phyloP scores from a whole-genome alignment of 2,329 filamentous ascomycete species.

The Phaeosphaeria sp. region DNA sequence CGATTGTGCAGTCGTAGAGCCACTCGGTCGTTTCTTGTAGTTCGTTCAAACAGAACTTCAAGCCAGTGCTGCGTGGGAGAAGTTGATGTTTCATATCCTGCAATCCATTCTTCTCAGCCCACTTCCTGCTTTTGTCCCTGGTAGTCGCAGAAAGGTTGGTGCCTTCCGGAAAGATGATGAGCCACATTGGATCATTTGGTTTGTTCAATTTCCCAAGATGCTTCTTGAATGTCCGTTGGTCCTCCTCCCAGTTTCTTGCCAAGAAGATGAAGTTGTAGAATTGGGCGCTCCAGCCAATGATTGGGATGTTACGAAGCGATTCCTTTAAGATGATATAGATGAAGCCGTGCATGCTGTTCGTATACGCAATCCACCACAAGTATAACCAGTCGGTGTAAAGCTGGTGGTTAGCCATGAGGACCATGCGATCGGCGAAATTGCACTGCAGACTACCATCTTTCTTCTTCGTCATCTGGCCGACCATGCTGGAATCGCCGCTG shows the following conservation, averaged over 20 bases:
- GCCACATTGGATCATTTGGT: constrained; percentile 83
- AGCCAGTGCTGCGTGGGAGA: constrained; percentile 80
- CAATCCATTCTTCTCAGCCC: constrained; percentile 78
- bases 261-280: constrained; percentile 92
- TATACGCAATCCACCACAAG: constrained; percentile 93
- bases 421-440: constrained; percentile 79
- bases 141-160: constrained; percentile 80
- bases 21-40: constrained; percentile 78
- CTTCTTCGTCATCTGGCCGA: constrained; percentile 74
- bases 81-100: constrained; percentile 77
- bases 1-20: constrained; percentile 92
- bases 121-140: constrained; percentile 72
- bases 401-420: constrained; percentile 87
- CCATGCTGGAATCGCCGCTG: constrained; percentile 81
- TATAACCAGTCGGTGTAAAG: constrained; percentile 94
- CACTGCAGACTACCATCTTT: constrained; percentile 77
- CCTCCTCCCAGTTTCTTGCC: constrained; percentile 85
- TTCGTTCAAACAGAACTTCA: constrained; percentile 80
- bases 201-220: constrained; percentile 74
- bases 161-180: constrained; percentile 86
- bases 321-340: constrained; percentile 92
- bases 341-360: constrained; percentile 81
- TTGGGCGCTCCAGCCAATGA: constrained; percentile 81
- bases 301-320: constrained; percentile 79
- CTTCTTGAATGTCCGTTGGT: constrained; percentile 76